These are phyloP conservation scores for Ganoderma resinaceum DNA, from an alignment of 1,284 basidiomycete species.

Conservation along the genomic window DNA sequence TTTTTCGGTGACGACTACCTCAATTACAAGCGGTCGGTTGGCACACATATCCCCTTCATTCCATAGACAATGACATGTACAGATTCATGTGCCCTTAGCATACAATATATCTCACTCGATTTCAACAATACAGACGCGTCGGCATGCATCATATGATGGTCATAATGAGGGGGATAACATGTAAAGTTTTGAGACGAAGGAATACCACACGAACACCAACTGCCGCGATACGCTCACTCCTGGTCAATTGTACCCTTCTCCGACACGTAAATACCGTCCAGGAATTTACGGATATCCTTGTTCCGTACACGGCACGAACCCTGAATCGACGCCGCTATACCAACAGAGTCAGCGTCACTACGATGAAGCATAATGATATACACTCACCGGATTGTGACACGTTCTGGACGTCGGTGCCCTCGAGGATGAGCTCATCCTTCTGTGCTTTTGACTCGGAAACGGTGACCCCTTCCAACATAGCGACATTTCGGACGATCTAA, in stretches of 20 bases:
- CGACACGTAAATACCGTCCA: conserved; percentile 94
- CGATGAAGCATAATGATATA: background rate
- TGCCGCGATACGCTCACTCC: conserved; percentile 42
- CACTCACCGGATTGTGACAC: conserved; percentile 90
- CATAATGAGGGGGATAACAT: conserved; percentile 31
- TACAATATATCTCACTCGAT: background rate
- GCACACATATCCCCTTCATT: conserved; percentile 79
- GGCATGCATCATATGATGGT: conserved; percentile 32
- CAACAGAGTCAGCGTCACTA: background rate
- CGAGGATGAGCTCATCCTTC: conserved; percentile 95
- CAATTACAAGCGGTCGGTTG: conserved; percentile 71
- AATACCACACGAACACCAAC: conserved; percentile 29
- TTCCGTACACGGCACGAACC: conserved; percentile 94
- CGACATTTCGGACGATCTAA: conserved; percentile 90
- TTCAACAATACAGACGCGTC: conserved; percentile 21
- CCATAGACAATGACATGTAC: conserved; percentile 43
- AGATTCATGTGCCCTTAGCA: background rate
- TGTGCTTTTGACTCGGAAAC: conserved; percentile 92
- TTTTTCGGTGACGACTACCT: conserved; percentile 89
- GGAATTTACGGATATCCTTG: conserved; percentile 98
- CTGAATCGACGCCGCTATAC: conserved; percentile 90
- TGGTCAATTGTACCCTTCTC: conserved; percentile 73
- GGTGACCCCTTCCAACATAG: conserved; percentile 91
- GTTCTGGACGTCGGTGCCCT: conserved; percentile 95
- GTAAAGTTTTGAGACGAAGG: conserved; percentile 32